Conservation (phyloP, 2,329 filamentous ascomycete genomes). For the Aspergillus phoenicis region DNA sequence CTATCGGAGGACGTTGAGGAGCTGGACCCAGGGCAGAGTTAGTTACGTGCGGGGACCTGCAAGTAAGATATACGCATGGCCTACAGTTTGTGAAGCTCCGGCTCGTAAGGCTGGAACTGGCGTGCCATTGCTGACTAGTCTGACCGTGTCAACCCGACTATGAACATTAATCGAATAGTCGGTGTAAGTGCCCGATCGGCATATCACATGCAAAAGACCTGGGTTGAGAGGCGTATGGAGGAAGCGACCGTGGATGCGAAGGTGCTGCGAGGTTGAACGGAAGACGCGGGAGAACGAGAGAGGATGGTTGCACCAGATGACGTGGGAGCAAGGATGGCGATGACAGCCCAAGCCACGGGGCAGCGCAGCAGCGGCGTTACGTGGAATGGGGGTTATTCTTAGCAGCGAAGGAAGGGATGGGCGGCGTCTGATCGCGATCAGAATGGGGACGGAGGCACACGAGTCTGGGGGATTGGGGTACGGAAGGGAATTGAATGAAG, state of each 20-base stretch:
- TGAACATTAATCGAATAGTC: conserved; percentile 5
- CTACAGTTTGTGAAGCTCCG: conserved; percentile 29
- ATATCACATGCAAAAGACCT: conserved; percentile 9
- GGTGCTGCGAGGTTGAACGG: conserved; percentile 1
- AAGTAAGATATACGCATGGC: conserved; percentile 10
- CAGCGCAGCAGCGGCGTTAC: background rate
- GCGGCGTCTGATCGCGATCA: background rate
- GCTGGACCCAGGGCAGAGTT: conserved; percentile 12
- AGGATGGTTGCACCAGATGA: conserved; percentile 16
- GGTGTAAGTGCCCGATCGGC: conserved; percentile 11
- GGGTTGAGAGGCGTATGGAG: background rate
- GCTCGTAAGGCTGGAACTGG: conserved; percentile 28
- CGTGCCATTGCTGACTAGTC: conserved; percentile 30
- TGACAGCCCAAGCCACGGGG: conserved; percentile 5
- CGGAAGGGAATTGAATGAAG: background rate
- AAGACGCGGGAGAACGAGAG: conserved; percentile 2
- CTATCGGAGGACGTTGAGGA: conserved; percentile 26
- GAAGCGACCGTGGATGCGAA: background rate
- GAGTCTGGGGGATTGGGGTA: background rate
- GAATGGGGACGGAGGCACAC: background rate
- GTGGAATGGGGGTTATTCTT: background rate
- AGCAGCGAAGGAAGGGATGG: background rate
- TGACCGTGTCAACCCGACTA: conserved; percentile 2
- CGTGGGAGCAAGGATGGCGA: conserved; percentile 14
- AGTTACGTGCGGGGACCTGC: conserved; percentile 5